phyloP scores from a whole-genome alignment of 208 protist species.

The Trypanosomatidae sp. region DNA sequence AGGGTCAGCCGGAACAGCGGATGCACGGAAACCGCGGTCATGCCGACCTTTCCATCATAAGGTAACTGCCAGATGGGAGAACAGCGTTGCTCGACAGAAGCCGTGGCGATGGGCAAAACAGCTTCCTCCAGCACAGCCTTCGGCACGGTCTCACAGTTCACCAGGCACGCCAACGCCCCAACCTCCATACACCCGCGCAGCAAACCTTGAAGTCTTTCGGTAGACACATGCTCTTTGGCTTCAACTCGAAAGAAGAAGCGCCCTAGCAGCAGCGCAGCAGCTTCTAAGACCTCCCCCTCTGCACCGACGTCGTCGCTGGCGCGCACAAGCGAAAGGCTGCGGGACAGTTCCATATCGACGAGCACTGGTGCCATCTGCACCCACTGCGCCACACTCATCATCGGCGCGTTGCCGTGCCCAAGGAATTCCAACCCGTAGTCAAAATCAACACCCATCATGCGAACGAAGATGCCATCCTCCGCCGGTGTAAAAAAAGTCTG shows the following conservation, averaged over 20 bases:
- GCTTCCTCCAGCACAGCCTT: constrained; percentile 7
- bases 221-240: constrained; percentile 34
- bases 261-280: constrained; percentile 40
- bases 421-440: constrained; percentile 84
- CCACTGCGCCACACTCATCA: constrained; percentile 39
- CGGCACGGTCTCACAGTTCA: constrained; percentile 47
- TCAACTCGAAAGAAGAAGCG: constrained; percentile 65
- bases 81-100: constrained; percentile 6
- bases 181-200: constrained; percentile 64
- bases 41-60: constrained; percentile 2
- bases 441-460: constrained; percentile 54
- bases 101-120: constrained; percentile 19
- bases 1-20: constrained; percentile 27
- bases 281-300: constrained; percentile 21
- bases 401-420: constrained; percentile 50
- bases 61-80: constrained; percentile 22
- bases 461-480: constrained; percentile 47
- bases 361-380: constrained; percentile 20
- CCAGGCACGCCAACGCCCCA: constrained; percentile 64
- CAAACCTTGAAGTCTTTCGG: constrained; percentile 36
- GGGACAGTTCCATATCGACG: constrained; percentile 20
- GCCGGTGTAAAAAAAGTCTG: constrained; percentile 62
- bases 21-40: constrained; percentile 13
- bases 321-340: constrained; percentile 28
- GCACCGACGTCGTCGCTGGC: constrained; percentile 17